Conservation (phyloP, 768 basidiomycete species). For the Suillus cothurnatus region DNA sequence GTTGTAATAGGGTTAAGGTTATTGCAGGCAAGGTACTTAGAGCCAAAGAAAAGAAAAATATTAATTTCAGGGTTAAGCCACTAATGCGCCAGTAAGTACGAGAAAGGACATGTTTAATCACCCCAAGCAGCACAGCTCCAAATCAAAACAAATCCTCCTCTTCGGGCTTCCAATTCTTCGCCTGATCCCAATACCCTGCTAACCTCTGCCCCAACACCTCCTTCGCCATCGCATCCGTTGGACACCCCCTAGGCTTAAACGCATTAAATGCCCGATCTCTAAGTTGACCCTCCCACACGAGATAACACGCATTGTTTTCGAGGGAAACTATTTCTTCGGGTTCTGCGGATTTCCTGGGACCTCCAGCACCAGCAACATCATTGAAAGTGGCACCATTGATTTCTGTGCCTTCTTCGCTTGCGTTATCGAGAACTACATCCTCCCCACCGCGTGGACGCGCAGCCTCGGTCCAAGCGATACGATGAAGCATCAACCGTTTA, state of each 20-base stretch:
- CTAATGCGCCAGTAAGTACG: not conserved
- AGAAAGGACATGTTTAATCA: not conserved
- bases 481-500: slow-evolving; percentile 80
- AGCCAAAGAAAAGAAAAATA: not conserved
- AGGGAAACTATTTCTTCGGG: slow-evolving; percentile 47
- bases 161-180: slow-evolving; percentile 87
- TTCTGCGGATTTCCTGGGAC: slow-evolving; percentile 24
- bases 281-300: slow-evolving; percentile 92
- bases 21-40: not conserved
- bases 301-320: slow-evolving; percentile 84
- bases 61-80: not conserved
- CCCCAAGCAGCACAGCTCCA: not conserved
- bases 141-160: slow-evolving; percentile 71
- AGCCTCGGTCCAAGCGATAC: slow-evolving; percentile 93
- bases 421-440: slow-evolving; percentile 67
- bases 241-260: slow-evolving; percentile 82
- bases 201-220: slow-evolving; percentile 84
- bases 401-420: slow-evolving; percentile 42
- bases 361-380: slow-evolving; percentile 35
- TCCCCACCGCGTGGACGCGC: slow-evolving; percentile 77
- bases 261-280: slow-evolving; percentile 78
- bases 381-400: slow-evolving; percentile 20
- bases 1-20: slow-evolving; percentile 12
- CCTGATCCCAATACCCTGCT: slow-evolving; percentile 92
- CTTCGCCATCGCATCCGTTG: slow-evolving; percentile 83